These are phyloP conservation scores for Xerocomus amazonicus DNA, from an alignment of 1,284 basidiomycete species.

Conservation along the genomic window DNA sequence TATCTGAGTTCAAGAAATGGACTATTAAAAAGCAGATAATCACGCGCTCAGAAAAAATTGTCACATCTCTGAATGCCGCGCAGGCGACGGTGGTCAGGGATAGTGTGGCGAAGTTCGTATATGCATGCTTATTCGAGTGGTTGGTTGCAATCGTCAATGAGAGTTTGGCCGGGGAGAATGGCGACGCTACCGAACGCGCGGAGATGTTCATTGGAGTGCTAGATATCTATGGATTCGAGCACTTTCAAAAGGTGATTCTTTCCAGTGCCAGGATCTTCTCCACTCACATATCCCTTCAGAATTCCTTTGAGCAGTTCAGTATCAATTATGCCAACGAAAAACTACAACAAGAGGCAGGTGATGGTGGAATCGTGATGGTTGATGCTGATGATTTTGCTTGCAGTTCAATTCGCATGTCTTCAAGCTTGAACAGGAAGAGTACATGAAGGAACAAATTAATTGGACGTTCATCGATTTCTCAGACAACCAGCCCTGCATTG, in stretches of 20 bases:
- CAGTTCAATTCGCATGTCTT: conserved; percentile 99
- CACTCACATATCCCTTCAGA: conserved; percentile 43
- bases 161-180: conserved; percentile 87
- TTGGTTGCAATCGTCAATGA: conserved; percentile 96
- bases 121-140: conserved; percentile 99
- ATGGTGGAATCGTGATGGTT: not conserved
- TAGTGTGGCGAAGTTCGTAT: conserved; percentile 97
- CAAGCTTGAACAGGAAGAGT: conserved; percentile 99
- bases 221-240: conserved; percentile 96
- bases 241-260: conserved; percentile 80
- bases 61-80: conserved; percentile 79
- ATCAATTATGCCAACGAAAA: conserved; percentile 99
- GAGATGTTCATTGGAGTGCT: conserved; percentile 99
- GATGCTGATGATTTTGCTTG: conserved; percentile 19
- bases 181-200: conserved; percentile 79
- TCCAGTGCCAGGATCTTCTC: not conserved
- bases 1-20: conserved; percentile 98
- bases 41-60: conserved; percentile 94
- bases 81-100: conserved; percentile 97
- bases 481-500: conserved; percentile 98
- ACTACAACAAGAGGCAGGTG: conserved; percentile 82
- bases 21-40: conserved; percentile 97
- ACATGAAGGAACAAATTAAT: conserved; percentile 96
- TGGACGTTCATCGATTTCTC: conserved; percentile 99
- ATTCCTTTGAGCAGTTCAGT: conserved; percentile 99